These are phyloP conservation scores for Tuber indicum DNA, from an alignment of 495 filamentous ascomycete species.

Conservation along the genomic window DNA sequence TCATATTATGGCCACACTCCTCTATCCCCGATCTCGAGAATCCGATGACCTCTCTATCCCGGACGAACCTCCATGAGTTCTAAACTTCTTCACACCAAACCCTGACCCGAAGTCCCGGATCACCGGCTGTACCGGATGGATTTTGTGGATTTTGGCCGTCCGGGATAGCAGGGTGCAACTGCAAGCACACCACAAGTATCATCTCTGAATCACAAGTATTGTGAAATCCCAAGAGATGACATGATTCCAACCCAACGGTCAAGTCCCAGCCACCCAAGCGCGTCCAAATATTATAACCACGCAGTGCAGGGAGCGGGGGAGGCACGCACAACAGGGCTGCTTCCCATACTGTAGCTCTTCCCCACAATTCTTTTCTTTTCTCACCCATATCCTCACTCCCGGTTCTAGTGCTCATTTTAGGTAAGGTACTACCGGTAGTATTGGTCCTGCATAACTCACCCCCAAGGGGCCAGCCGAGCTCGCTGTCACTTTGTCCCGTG, in stretches of 20 bases:
- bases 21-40: not conserved
- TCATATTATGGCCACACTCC: not conserved
- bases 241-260: not conserved
- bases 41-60: not conserved
- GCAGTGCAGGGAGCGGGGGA: not conserved
- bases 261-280: not conserved
- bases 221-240: not conserved
- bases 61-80: not conserved
- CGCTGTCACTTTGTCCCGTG: not conserved
- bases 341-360: not conserved
- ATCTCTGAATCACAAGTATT: not conserved
- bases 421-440: not conserved
- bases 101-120: not conserved
- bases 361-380: conserved; percentile 5
- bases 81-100: not conserved
- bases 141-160: not conserved
- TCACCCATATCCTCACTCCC: not conserved
- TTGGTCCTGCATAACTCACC: not conserved
- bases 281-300: not conserved
- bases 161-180: not conserved
- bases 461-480: not conserved
- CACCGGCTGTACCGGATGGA: not conserved
- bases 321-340: not conserved
- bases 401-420: not conserved
- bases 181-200: not conserved